Base-by-base conservation (phyloP, 2,329 filamentous ascomycete species). In the Calonectria ilicicola region DNA sequence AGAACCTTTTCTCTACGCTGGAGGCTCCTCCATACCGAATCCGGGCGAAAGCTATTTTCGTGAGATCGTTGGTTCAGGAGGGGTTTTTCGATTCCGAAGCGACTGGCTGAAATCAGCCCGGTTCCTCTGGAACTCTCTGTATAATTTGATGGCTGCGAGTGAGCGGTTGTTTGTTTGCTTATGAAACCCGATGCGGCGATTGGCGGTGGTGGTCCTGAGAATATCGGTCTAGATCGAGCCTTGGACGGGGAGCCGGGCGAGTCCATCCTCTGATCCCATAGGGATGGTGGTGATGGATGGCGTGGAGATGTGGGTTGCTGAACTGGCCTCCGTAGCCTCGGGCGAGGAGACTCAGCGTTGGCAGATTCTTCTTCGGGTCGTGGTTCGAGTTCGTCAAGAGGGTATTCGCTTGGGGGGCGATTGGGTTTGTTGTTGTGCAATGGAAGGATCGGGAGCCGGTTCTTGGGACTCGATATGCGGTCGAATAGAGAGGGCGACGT, bases 131-230 rank as follows among this genome's bases (percentile, higher is more conserved):
- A 68, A 5, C 49, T 75, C 19, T 74, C 74, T 29, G 60, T 56
- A 3, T 75, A 75, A 38, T 70, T 74, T 23, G 75, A 71, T 7
- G 56, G 19, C 2, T 26, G 29, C 15, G 74, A 72, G 7, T 69
- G 65, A 17, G 63, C 53, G 12, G 74, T 65, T 1, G 64, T 27
- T 14, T 67, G 66, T 8, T 76, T 74, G 63, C 71, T 75, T n/a
- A 75, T 76, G 2, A 86, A 67, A 23, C 86, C 70, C 3, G 84
- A 81, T 0, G 88, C 89, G 7, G 86, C 84, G 69, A 90, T 89
- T 5, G 88, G 88, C 1, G 88, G 87, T 0, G 88, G 88, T 0
- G 88, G 88, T 1, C 87, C 87, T 2, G 82, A 78, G 69, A 89
- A 90, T 53, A 89, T 82, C 3, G 81, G 72, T 15, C 79, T 83